Evolutionary conservation across 148 eudicot species (phyloP).

Genomic region (Beta vulgaris): DNA sequence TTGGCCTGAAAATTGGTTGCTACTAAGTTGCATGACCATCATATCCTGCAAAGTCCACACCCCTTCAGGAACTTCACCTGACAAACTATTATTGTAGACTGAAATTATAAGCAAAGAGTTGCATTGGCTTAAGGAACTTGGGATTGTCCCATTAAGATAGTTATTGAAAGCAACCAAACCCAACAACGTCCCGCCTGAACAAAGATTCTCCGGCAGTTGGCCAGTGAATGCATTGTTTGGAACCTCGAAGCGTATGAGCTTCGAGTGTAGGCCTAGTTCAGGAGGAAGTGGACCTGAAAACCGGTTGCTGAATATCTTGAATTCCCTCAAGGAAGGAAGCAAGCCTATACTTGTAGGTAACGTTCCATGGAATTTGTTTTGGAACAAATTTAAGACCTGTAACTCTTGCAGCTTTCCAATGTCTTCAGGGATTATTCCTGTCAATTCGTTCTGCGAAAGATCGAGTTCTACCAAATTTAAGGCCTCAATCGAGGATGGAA

Average conservation of each 20-base stretch:
- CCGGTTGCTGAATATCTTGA: conserved; percentile 42
- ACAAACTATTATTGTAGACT: conserved; percentile 44
- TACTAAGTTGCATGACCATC: conserved; percentile 31
- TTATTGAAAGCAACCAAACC: conserved; percentile 62
- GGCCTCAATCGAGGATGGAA: conserved; percentile 47
- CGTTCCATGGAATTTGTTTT: conserved; percentile 40
- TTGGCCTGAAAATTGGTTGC: conserved; percentile 51
- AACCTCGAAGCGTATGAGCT: conserved; percentile 54
- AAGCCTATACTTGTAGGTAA: conserved; percentile 45
- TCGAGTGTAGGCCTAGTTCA: conserved; percentile 58
- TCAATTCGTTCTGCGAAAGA: conserved; percentile 37
- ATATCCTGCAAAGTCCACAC: conserved; percentile 46
- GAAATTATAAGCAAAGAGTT: conserved; percentile 30
- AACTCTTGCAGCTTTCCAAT: conserved; percentile 36
- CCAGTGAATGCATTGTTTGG: conserved; percentile 57
- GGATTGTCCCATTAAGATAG: conserved; percentile 53
- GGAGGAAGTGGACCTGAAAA: conserved; percentile 57
- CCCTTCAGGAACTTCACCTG: conserved; percentile 58
- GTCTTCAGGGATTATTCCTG: conserved; percentile 46
- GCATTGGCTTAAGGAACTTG: conserved; percentile 52
- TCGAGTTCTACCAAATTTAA: conserved; percentile 41
- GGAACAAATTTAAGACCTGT: conserved; percentile 31
- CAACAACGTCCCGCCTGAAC: conserved; percentile 35
- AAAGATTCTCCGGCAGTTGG: conserved; percentile 59
- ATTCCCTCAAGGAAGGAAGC: conserved; percentile 30